Base-by-base conservation (phyloP, 148 eudicot species). In the Chenopodium suecicum region DNA sequence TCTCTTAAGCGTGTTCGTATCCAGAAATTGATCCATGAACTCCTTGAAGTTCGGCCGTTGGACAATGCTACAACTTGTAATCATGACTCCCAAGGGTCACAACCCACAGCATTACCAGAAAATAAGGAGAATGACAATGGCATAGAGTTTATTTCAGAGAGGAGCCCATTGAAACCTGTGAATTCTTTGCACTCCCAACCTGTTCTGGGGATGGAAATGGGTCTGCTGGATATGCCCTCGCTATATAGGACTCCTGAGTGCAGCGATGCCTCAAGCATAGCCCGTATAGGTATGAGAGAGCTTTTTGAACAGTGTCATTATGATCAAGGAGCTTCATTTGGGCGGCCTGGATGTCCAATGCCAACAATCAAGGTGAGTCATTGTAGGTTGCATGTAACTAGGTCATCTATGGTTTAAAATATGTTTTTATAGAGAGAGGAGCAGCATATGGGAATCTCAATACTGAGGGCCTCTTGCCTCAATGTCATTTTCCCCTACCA, bases 1-100 rank as follows among this genome's bases (percentile, higher is more conserved):
- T 96, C 94, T 71, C 87, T 92, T 22, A 96, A 96, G 89, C 94
- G 99, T 78, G 83, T 82, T 68, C 41, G 77, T 79, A 94, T 96
- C 70, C 88, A 91, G 88, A 92, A 88, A 82, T 85, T 96, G 75
- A 91, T 96, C 69, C 79, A 73, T 85, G 85, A 86, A 81, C 92
- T 95, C 46, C 90, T 95, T 31, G 86, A 84, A 67, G 83, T 83
- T 78, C 84, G 81, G 69, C 79, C 88, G 62, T 82, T 76, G 70
- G 90, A 82, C 73, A 80, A 72, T 86, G 82, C 82, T 65, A 75
- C 86, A 23, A 78, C 86, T 76, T 75, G 83, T 78, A 82, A 75
- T 78, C 74, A 70, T 62, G 85, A 86, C 60, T 76, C 74, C 62
- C 81, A 41, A 41, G 44, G 44, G 44, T 41, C 44, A 41, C 44